Evolutionary conservation across 2,329 filamentous ascomycete species (phyloP).

Genomic region (Calonectria pteridis): DNA sequence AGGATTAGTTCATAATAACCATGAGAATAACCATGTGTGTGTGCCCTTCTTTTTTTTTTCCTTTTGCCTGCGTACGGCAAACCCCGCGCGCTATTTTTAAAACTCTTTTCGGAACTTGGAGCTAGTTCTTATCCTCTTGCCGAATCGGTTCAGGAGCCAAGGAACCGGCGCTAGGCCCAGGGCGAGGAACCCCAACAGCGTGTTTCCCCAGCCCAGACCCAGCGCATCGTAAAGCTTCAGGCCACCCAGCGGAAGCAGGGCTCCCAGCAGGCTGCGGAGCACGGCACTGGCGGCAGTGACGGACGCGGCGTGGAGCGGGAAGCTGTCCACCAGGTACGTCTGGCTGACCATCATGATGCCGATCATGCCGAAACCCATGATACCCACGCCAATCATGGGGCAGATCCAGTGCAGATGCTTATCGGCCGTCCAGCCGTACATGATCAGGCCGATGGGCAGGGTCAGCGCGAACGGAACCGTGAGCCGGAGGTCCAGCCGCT

Average conservation of each 20-base stretch:
- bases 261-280: constrained; percentile 49
- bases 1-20: neutral
- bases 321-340: constrained; percentile 48
- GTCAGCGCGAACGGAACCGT: constrained; percentile 32
- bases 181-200: constrained; percentile 53
- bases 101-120: constrained; percentile 13
- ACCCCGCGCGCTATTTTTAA: neutral
- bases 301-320: constrained; percentile 38
- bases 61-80: too few relatives aligned
- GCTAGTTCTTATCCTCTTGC: constrained; percentile 12
- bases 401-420: constrained; percentile 36
- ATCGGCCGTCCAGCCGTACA: constrained; percentile 40
- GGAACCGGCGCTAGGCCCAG: constrained; percentile 50
- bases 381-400: constrained; percentile 49
- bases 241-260: constrained; percentile 53
- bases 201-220: constrained; percentile 58
- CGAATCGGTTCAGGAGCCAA: constrained; percentile 16
- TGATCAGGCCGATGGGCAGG: constrained; percentile 34
- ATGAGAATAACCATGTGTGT: neutral
- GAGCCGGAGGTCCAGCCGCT: constrained; percentile 31
- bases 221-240: constrained; percentile 53
- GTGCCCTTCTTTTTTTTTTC: too few relatives aligned
- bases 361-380: constrained; percentile 58
- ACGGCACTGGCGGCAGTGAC: constrained; percentile 40
- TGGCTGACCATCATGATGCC: constrained; percentile 61